Conservation (phyloP, 2,329 filamentous ascomycete genomes). For the Penicillium occitanis region DNA sequence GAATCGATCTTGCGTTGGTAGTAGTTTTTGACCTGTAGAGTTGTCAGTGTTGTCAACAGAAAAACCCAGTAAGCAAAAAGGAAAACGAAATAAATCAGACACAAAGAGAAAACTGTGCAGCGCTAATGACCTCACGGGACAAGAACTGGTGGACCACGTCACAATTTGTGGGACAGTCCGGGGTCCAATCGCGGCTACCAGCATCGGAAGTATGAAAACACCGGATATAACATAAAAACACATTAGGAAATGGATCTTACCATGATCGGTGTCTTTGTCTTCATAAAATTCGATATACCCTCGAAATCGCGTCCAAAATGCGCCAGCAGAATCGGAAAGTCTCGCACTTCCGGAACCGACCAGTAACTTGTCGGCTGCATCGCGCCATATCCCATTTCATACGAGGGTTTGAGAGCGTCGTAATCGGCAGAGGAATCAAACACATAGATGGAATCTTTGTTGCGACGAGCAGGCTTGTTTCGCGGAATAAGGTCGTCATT, state of each 20-base stretch:
- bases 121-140: constrained; percentile 20
- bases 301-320: constrained; percentile 52
- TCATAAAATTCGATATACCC: constrained; percentile 52
- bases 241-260: constrained; percentile 32
- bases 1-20: constrained; percentile 47
- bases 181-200: neutral
- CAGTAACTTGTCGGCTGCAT: constrained; percentile 52
- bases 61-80: neutral
- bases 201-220: neutral
- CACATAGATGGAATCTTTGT: constrained; percentile 37
- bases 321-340: constrained; percentile 47
- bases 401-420: constrained; percentile 29
- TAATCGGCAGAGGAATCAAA: constrained; percentile 36
- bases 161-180: constrained; percentile 18
- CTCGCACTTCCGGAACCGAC: constrained; percentile 52
- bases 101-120: neutral
- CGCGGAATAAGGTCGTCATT: constrained; percentile 27
- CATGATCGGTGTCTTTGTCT: constrained; percentile 54
- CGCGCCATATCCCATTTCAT: constrained; percentile 36
- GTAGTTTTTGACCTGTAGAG: constrained; percentile 51
- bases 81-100: neutral
- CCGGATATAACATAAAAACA: neutral
- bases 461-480: constrained; percentile 32
- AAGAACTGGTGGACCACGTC: constrained; percentile 17
- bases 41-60: constrained; percentile 7